phyloP scores from a whole-genome alignment of 2,329 filamentous ascomycete species.

The Thelonectria rubi region DNA sequence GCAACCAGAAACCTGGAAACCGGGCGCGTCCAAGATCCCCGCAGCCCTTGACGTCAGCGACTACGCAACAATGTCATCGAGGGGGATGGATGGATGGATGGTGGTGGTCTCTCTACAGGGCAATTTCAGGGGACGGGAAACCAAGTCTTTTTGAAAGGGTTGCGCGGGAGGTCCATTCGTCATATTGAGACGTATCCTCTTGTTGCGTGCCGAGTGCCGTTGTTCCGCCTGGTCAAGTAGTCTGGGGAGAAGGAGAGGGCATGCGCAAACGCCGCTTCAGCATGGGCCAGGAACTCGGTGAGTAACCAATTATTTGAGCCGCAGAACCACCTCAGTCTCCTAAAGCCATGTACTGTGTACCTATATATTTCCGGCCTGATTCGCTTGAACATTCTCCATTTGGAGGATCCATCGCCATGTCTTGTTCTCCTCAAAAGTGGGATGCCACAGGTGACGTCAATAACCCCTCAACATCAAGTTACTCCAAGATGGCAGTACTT shows the following conservation, averaged over 20 bases:
- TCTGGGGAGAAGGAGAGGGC: neutral
- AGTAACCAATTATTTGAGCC: neutral
- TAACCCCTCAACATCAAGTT: slow-evolving; percentile 3
- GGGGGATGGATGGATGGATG: too few relatives aligned
- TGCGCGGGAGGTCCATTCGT: neutral
- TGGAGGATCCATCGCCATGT: neutral
- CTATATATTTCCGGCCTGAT: too few relatives aligned
- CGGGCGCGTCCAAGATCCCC: slow-evolving; percentile 29
- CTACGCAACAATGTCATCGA: slow-evolving; percentile 30
- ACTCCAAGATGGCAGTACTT: too few relatives aligned
- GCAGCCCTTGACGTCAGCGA: slow-evolving; percentile 41
- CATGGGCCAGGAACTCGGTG: neutral
- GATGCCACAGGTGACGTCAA: slow-evolving; percentile 35
- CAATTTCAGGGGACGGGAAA: neutral
- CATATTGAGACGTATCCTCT: neutral
- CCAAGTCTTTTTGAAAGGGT: neutral
- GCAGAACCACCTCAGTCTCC: neutral
- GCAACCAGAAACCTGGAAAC: slow-evolving; percentile 38
- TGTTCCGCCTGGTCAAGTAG: neutral
- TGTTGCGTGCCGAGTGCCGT: neutral
- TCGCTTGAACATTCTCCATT: too few relatives aligned
- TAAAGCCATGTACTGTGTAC: too few relatives aligned
- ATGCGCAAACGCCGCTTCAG: neutral
- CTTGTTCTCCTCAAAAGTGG: neutral
- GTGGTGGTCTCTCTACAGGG: neutral